Conservation (phyloP, 306 rosid genomes). For the Citrullus colocynthis region DNA sequence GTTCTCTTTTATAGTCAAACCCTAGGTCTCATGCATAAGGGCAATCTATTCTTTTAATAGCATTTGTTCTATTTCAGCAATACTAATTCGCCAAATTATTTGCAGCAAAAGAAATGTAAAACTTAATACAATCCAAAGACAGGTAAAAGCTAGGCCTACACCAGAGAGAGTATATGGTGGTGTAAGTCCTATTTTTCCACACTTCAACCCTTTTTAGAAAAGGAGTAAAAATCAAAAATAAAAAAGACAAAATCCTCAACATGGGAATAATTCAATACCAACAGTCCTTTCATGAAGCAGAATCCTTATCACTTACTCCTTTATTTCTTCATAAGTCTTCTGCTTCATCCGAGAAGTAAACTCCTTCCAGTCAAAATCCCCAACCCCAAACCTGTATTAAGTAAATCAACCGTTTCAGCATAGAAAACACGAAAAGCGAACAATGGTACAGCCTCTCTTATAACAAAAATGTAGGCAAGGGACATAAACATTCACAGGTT, state of each 20-base stretch:
- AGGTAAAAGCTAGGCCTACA: neutral
- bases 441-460: neutral
- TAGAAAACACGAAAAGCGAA: neutral
- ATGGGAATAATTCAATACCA: neutral
- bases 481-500: neutral
- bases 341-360: conserved; percentile 78
- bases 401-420: conserved; percentile 18
- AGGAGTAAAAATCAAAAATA: neutral
- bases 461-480: neutral
- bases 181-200: neutral
- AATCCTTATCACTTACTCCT: conserved; percentile 39
- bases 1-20: neutral
- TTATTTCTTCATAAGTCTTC: conserved; percentile 81
- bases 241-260: neutral
- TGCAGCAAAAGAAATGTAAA: neutral
- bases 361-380: conserved; percentile 91
- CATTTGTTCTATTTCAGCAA: neutral
- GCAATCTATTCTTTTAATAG: neutral
- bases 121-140: neutral
- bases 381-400: conserved; percentile 71
- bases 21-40: neutral
- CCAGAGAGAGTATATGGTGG: neutral
- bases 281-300: neutral
- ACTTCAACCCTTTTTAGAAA: neutral
- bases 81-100: neutral